These are phyloP conservation scores for Microcyclospora tardicrescens DNA, from an alignment of 2,329 filamentous ascomycete genomes.

Conservation along the genomic window DNA sequence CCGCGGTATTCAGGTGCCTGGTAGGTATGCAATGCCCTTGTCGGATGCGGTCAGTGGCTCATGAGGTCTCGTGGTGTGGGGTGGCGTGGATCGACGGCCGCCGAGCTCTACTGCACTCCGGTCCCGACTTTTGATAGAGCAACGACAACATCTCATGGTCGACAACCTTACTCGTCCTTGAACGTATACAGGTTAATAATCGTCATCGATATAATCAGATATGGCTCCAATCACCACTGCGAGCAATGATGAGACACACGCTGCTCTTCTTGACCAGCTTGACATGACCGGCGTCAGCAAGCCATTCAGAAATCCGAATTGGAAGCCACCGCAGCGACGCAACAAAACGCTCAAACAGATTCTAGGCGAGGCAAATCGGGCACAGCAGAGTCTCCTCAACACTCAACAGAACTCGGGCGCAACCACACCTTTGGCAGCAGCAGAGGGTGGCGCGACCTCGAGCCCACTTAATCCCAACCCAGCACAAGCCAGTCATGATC, in stretches of 20 bases:
- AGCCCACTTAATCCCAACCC: conserved; percentile 56
- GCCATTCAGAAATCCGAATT: conserved; percentile 77
- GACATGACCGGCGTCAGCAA: conserved; percentile 80
- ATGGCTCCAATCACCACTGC: conserved; percentile 53
- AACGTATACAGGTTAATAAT: not conserved
- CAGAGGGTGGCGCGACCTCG: conserved; percentile 36
- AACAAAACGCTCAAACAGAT: conserved; percentile 99
- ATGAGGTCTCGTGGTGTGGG: too few species aligned
- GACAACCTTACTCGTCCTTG: not conserved
- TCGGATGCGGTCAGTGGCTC: too few species aligned
- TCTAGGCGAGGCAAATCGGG: conserved; percentile 72
- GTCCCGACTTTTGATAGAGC: too few species aligned
- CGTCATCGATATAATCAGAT: not conserved
- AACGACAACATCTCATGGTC: too few species aligned
- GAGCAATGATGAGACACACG: conserved; percentile 66
- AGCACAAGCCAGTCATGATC: conserved; percentile 73
- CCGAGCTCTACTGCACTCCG: too few species aligned
- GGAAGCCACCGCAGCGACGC: conserved; percentile 86
- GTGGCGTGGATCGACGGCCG: too few species aligned
- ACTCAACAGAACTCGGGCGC: conserved; percentile 65
- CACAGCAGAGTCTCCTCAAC: conserved; percentile 76
- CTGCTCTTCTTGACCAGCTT: conserved; percentile 74
- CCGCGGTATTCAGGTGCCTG: too few species aligned
- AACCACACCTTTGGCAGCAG: conserved; percentile 44
- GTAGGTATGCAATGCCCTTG: too few species aligned